phyloP scores from a whole-genome alignment of 2,329 filamentous ascomycete species.

The Lasiodiplodia theobromae region DNA sequence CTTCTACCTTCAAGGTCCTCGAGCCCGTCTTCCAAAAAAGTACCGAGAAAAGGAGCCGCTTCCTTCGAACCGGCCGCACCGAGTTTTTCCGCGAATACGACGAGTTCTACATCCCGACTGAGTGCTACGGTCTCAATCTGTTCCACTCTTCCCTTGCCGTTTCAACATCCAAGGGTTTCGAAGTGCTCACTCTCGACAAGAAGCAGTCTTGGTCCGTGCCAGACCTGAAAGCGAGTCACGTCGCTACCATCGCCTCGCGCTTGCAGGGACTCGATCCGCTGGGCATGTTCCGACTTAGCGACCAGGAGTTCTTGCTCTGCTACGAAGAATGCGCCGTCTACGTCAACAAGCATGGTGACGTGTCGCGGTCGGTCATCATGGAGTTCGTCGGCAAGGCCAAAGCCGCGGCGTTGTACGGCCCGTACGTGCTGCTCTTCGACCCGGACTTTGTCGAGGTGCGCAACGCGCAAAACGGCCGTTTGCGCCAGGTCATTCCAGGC shows the following conservation, averaged over 20 bases:
- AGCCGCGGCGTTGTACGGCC: slow-evolving; percentile 85
- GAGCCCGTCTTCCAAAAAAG: slow-evolving; percentile 96
- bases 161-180: slow-evolving; percentile 88
- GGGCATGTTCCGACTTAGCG: slow-evolving; percentile 94
- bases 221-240: slow-evolving; percentile 78
- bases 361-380: slow-evolving; percentile 94
- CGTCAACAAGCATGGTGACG: slow-evolving; percentile 96
- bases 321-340: slow-evolving; percentile 98
- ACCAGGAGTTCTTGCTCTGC: slow-evolving; percentile 79
- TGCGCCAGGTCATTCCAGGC: slow-evolving; percentile 93
- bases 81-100: slow-evolving; percentile 98
- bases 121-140: slow-evolving; percentile 93
- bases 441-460: slow-evolving; percentile 96
- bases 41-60: slow-evolving; percentile 78
- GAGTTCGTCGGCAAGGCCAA: slow-evolving; percentile 96
- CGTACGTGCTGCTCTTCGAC: slow-evolving; percentile 92
- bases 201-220: slow-evolving; percentile 95
- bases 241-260: slow-evolving; percentile 83
- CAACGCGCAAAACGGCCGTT: slow-evolving; percentile 91
- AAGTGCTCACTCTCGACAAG: slow-evolving; percentile 95
- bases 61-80: slow-evolving; percentile 75
- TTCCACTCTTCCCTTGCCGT: slow-evolving; percentile 96
- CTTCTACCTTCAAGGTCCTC: slow-evolving; percentile 93
- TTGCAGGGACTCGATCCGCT: slow-evolving; percentile 84
- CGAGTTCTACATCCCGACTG: slow-evolving; percentile 96